These are phyloP conservation scores for Aureobasidium lini DNA, from an alignment of 2,329 filamentous ascomycete species.

Conservation along the genomic window DNA sequence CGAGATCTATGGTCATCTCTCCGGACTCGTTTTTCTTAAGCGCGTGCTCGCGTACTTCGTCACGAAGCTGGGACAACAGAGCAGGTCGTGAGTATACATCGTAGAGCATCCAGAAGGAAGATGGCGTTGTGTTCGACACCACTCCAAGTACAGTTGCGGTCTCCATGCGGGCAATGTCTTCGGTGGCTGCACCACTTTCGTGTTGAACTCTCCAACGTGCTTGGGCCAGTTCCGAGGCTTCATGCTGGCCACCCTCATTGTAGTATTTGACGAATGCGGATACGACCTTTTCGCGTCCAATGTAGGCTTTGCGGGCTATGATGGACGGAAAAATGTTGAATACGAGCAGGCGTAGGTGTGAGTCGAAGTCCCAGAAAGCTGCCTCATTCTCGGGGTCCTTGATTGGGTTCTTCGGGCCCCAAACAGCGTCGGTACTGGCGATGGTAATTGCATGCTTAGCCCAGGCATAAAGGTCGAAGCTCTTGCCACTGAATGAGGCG, in stretches of 20 bases:
- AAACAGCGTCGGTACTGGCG: conserved; percentile 35
- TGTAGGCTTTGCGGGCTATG: conserved; percentile 32
- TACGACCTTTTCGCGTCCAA: conserved; percentile 26
- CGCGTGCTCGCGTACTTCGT: conserved; percentile 26
- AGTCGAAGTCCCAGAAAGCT: conserved; percentile 36
- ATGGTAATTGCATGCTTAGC: conserved; percentile 31
- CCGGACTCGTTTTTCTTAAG: conserved; percentile 23
- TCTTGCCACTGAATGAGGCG: conserved; percentile 18
- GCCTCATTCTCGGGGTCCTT: conserved; percentile 28
- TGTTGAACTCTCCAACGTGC: conserved; percentile 18
- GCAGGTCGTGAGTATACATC: conserved; percentile 31
- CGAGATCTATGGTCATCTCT: conserved; percentile 26
- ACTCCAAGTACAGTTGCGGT: conserved; percentile 26
- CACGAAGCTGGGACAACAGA: conserved; percentile 26
- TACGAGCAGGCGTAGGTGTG: conserved; percentile 19
- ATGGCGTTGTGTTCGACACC: conserved; percentile 33
- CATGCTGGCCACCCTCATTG: conserved; percentile 18
- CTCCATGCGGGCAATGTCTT: conserved; percentile 25
- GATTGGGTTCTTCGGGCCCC: conserved; percentile 38
- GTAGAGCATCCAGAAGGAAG: conserved; percentile 33
- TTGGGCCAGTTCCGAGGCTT: conserved; percentile 22
- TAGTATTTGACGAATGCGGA: conserved; percentile 25
- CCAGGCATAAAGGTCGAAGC: conserved; percentile 33
- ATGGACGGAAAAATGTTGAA: conserved; percentile 27
- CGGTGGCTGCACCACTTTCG: conserved; percentile 4